Conservation (phyloP, 345 rosid genomes). For the Melastoma malabathricum region DNA sequence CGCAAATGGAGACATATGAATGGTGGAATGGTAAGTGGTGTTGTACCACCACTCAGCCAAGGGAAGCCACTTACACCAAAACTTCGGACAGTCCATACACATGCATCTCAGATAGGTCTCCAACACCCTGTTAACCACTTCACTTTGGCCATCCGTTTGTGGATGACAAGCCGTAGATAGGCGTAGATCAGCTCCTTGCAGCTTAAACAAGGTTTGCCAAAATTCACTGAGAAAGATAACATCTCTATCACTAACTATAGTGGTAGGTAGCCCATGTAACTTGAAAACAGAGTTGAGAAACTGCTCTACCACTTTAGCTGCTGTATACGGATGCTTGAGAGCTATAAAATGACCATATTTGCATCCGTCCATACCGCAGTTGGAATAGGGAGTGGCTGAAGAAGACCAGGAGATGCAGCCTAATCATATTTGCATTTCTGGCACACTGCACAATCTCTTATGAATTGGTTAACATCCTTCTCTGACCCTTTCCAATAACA, state of each 20-base stretch:
- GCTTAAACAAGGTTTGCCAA: not conserved
- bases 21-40: not conserved
- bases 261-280: not conserved
- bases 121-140: not conserved
- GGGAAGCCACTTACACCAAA: not conserved
- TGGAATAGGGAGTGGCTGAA: not conserved
- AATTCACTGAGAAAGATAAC: not conserved
- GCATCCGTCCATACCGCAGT: not conserved
- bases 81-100: not conserved
- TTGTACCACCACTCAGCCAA: conserved; percentile 3
- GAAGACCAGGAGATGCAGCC: not conserved
- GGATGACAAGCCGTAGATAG: not conserved
- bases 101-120: not conserved
- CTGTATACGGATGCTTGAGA: not conserved
- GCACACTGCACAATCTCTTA: not conserved
- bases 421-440: not conserved
- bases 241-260: not conserved
- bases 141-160: not conserved
- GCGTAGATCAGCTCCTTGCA: not conserved
- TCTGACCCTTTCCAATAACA: not conserved
- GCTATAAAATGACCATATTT: not conserved
- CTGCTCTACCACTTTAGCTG: not conserved
- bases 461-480: not conserved
- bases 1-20: not conserved
- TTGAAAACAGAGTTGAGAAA: not conserved